Evolutionary conservation across 208 protist species (phyloP).

Genomic region (Acanthamoeba culbertsoni): DNA sequence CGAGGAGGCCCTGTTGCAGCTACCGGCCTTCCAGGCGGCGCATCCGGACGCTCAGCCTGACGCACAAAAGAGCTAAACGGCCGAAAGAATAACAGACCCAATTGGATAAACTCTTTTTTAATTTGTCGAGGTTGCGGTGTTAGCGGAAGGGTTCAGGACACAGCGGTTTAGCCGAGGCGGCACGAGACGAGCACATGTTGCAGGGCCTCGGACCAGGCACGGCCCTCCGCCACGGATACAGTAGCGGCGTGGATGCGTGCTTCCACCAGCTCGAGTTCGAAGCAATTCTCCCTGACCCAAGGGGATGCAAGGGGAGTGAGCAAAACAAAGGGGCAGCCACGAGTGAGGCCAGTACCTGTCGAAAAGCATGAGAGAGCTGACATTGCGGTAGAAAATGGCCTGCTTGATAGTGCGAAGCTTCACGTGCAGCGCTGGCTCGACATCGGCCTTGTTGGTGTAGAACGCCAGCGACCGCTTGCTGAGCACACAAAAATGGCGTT

Average conservation of each 20-base stretch:
- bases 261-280: neutral
- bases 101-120: too few relatives aligned
- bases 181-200: neutral
- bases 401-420: neutral
- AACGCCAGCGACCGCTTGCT: neutral
- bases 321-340: too few relatives aligned
- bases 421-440: neutral
- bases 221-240: neutral
- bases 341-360: too few relatives aligned
- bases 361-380: neutral
- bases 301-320: too few relatives aligned
- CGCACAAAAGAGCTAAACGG: neutral
- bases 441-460: neutral
- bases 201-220: neutral
- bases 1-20: conserved; percentile 45
- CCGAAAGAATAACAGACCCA: too few relatives aligned
- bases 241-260: neutral
- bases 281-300: neutral
- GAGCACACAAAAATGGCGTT: neutral
- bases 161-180: neutral
- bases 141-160: too few relatives aligned
- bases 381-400: neutral
- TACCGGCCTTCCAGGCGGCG: conserved; percentile 73
- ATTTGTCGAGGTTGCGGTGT: too few relatives aligned
- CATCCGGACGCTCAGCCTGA: conserved; percentile 65